phyloP scores from a whole-genome alignment of 2,329 filamentous ascomycete genomes.

The Talaromyces albobiverticillius region DNA sequence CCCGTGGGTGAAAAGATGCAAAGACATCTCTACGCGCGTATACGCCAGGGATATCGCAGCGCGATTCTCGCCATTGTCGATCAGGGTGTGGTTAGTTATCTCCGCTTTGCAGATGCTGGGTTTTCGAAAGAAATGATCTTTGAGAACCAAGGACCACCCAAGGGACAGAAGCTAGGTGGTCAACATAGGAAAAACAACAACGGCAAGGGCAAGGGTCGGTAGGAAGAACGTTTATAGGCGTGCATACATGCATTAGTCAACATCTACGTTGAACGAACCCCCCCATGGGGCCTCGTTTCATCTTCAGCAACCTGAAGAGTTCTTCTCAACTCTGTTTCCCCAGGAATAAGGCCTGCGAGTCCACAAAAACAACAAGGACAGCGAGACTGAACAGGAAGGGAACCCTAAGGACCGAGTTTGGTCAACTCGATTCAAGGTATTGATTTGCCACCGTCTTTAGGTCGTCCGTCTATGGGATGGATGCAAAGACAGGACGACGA shows the following conservation, averaged over 20 bases:
- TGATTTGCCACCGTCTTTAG: slow-evolving; percentile 51
- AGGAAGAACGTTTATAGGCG: slow-evolving; percentile 23
- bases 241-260: slow-evolving; percentile 15
- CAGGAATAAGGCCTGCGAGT: slow-evolving; percentile 25
- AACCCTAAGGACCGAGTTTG: not conserved
- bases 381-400: slow-evolving; percentile 26
- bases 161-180: slow-evolving; percentile 29
- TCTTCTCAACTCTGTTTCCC: slow-evolving; percentile 24
- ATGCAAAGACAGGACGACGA: slow-evolving; percentile 30
- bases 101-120: slow-evolving; percentile 74
- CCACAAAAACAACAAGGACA: slow-evolving; percentile 22
- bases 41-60: slow-evolving; percentile 82
- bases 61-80: slow-evolving; percentile 87
- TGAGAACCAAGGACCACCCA: slow-evolving; percentile 24
- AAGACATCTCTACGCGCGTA: slow-evolving; percentile 64
- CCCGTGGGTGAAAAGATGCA: slow-evolving; percentile 50
- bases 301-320: not conserved
- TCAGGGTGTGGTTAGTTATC: slow-evolving; percentile 82
- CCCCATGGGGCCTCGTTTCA: slow-evolving; percentile 9
- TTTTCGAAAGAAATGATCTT: slow-evolving; percentile 74
- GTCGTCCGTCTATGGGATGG: slow-evolving; percentile 37
- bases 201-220: slow-evolving; percentile 29
- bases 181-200: slow-evolving; percentile 19
- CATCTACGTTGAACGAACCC: not conserved
- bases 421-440: slow-evolving; percentile 6